Percentiles rank a stretch among this genome's conserved stretches.
phyloP scores from a whole-genome alignment of 2,329 filamentous ascomycete genomes.

The Trichoderma breve region DNA sequence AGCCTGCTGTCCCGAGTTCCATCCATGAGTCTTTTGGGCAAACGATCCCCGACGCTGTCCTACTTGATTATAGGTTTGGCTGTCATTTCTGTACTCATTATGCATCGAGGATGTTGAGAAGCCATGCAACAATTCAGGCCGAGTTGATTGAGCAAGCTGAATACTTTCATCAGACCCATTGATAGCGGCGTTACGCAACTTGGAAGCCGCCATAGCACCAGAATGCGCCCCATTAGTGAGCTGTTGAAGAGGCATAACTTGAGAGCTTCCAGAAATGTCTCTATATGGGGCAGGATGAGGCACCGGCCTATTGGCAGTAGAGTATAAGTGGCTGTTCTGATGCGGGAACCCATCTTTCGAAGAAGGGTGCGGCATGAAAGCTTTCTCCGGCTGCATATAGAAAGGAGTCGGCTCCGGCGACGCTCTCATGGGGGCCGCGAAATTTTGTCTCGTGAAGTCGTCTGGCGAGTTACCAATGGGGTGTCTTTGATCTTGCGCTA shows the following conservation, averaged over 20 bases:
- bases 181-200: not conserved
- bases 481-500: not conserved
- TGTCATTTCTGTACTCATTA: not conserved
- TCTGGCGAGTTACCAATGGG: not conserved
- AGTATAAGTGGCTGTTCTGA: not conserved
- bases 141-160: not conserved
- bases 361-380: not conserved
- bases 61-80: not conserved
- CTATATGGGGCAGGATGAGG: not conserved
- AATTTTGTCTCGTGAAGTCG: not conserved
- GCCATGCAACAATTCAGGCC: not conserved
- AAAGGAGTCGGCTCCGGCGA: not conserved
- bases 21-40: conserved; percentile 5
- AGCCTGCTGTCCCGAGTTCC: not conserved
- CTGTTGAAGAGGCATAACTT: not conserved
- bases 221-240: not conserved
- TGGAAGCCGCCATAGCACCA: not conserved
- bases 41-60: conserved; percentile 10
- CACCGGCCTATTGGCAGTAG: not conserved
- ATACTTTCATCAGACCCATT: not conserved
- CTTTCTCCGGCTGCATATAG: conserved; percentile 17
- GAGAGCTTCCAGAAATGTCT: not conserved
- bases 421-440: not conserved
- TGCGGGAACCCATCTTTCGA: not conserved
- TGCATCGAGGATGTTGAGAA: not conserved